Percentiles rank a stretch among this genome's conserved stretches.
phyloP scores from a whole-genome alignment of 202 grass and related monocot genomes.

The Eragrostis tef region DNA sequence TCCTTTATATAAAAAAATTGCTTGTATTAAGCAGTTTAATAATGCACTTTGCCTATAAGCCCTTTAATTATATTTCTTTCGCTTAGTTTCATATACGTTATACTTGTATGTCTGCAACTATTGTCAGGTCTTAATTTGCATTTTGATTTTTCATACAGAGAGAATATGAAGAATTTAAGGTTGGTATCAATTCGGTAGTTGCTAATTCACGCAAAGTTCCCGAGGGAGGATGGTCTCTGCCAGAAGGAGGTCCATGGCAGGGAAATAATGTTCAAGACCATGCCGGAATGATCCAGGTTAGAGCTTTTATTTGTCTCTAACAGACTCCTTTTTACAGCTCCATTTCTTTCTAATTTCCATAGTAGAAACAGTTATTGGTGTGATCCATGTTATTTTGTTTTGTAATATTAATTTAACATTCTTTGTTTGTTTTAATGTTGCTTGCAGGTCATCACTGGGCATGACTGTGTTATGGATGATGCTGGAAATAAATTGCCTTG shows the following conservation, averaged over 20 bases:
- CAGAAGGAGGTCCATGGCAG: conserved; percentile 44
- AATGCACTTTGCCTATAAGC: not conserved
- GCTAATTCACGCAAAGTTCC: conserved; percentile 45
- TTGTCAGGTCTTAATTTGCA: not conserved
- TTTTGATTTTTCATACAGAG: conserved; percentile 50
- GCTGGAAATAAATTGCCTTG: conserved; percentile 50
- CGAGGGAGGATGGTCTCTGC: conserved; percentile 35
- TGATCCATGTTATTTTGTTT: conserved; percentile 16
- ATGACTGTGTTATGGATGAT: conserved; percentile 45
- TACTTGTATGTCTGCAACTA: not conserved
- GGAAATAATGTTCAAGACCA: conserved; percentile 48
- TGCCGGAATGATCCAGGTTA: conserved; percentile 44
- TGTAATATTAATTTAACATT: not conserved
- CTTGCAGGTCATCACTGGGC: conserved; percentile 35
- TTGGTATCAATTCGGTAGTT: conserved; percentile 32
- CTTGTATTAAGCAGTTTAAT: not conserved
- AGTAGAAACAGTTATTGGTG: not conserved
- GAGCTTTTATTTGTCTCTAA: conserved; percentile 13
- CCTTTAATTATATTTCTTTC: not conserved
- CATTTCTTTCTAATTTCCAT: conserved; percentile 1
- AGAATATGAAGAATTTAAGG: conserved; percentile 68
- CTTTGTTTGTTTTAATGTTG: not conserved
- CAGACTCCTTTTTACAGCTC: not conserved
- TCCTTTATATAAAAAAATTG: not conserved
- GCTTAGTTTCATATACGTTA: not conserved